Conservation (phyloP, 495 filamentous ascomycete genomes). For the Astrothelium subdiscretum region DNA sequence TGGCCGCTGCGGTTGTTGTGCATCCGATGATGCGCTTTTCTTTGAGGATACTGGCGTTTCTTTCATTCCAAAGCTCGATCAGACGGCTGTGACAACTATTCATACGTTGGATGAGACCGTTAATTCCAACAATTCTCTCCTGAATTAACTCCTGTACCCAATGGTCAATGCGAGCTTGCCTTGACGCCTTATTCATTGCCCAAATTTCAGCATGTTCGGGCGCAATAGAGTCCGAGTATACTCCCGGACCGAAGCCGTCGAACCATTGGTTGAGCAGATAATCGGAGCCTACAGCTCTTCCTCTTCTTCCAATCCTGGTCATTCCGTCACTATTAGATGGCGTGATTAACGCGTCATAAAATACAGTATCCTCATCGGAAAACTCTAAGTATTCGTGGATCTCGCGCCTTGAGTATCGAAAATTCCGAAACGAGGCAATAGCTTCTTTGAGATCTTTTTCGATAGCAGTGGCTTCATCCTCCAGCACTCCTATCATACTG, state of each 20-base stretch:
- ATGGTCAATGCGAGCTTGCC: constrained; percentile 24
- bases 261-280: constrained; percentile 52
- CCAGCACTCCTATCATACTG: constrained; percentile 31
- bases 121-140: constrained; percentile 37
- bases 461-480: constrained; percentile 19
- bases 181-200: constrained; percentile 33
- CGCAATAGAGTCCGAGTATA: constrained; percentile 17
- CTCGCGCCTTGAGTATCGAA: constrained; percentile 10
- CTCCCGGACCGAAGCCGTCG: constrained; percentile 35
- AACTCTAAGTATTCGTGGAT: constrained; percentile 59
- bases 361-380: constrained; percentile 36
- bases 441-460: constrained; percentile 14
- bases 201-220: constrained; percentile 35
- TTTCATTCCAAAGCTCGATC: constrained; percentile 33
- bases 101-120: constrained; percentile 27
- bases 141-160: constrained; percentile 43
- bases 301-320: constrained; percentile 33
- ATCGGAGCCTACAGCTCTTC: constrained; percentile 32
- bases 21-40: constrained; percentile 57
- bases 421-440: constrained; percentile 21
- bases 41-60: constrained; percentile 34
- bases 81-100: constrained; percentile 34
- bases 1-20: constrained; percentile 67
- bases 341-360: constrained; percentile 44
- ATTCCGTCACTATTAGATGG: constrained; percentile 36